Evolutionary conservation across 2,329 filamentous ascomycete genomes (phyloP), one percentile per base, ranked within the genome.

Genomic region (Pseudopyricularia javanii): DNA sequence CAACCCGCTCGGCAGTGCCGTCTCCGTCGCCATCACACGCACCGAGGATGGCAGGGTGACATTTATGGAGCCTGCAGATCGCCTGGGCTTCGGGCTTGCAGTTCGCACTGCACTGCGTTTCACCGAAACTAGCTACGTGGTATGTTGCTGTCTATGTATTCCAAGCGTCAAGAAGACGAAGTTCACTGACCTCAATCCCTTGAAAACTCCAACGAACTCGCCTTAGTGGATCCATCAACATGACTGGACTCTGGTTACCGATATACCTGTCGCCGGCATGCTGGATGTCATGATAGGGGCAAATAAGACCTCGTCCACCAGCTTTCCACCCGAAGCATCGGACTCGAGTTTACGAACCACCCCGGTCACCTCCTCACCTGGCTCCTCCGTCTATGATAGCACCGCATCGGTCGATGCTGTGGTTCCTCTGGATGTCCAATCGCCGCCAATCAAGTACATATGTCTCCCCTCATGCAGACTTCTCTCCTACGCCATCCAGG

Each of bases 191-290:
- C 28, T 30, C 9, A 30, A 4, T 30, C 28, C 9, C 28, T 30
- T 30, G 28, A 9, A 5, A 40, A 17, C 14, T n/a, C 34, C 17
- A 40, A 40, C 8, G 35, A 1, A 37, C 35, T 12, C 22, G 22
- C 17, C 37, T 24, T 14, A 45, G 40, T 80, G 76, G 76, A 63
- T 80, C 0, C 76, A 79, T 56, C 76, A 80, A 62, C 76, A 80
- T 58, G 76, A 80, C 61, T 80, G 76, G 76, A 65, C 68, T 6
- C 62, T 80, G 0, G 64, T 70, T 15, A 62, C 68, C 2, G 63
- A 70, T 48, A 66, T 80, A 3, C 75, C 75, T 0, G 54, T 78
- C 2, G 54, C 57, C 1, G 58, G 68, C 1, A 60, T 79, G 14
- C 58, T 80, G 2, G 62, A 69, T 2, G 63, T 74, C 37, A 79